Evolutionary conservation across 305 asterid genomes (phyloP).

Genomic region (Stenogyne calaminthoides): DNA sequence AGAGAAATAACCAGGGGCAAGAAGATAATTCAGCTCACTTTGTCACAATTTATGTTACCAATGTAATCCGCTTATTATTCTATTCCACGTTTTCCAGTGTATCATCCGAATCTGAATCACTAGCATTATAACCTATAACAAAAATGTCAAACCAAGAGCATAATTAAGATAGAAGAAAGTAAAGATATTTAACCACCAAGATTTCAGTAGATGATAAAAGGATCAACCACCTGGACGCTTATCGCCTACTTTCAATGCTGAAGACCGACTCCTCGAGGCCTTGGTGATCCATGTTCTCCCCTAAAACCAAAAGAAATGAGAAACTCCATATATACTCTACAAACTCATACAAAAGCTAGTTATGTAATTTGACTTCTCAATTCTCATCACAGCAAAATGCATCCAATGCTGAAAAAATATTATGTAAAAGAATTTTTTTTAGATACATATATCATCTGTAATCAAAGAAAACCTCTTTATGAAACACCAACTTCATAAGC

Average conservation of each 20-base stretch:
- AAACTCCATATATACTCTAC: not conserved
- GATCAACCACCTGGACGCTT: constrained; percentile 77
- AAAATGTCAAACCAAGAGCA: not conserved
- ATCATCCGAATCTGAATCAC: constrained; percentile 91
- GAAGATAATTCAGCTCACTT: constrained; percentile 42
- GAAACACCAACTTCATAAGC: not conserved
- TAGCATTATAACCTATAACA: constrained; percentile 70
- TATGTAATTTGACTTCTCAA: not conserved
- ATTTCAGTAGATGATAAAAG: not conserved
- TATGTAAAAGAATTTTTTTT: not conserved
- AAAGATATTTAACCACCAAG: not conserved
- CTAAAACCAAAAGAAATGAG: constrained; percentile 42
- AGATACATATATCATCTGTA: not conserved
- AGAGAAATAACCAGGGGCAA: not conserved
- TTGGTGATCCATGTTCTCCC: constrained; percentile 78
- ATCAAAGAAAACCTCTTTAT: not conserved
- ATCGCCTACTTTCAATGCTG: constrained; percentile 78
- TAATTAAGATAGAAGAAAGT: not conserved
- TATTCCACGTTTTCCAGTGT: constrained; percentile 44
- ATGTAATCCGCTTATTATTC: constrained; percentile 31
- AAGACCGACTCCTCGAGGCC: constrained; percentile 72
- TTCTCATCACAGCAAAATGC: not conserved
- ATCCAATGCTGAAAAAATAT: not conserved
- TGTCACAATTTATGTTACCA: constrained; percentile 24
- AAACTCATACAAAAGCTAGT: constrained; percentile 3